phyloP scores from a whole-genome alignment of 176 grass and related monocot species.

The Rhipidocladum racemiflorum region DNA sequence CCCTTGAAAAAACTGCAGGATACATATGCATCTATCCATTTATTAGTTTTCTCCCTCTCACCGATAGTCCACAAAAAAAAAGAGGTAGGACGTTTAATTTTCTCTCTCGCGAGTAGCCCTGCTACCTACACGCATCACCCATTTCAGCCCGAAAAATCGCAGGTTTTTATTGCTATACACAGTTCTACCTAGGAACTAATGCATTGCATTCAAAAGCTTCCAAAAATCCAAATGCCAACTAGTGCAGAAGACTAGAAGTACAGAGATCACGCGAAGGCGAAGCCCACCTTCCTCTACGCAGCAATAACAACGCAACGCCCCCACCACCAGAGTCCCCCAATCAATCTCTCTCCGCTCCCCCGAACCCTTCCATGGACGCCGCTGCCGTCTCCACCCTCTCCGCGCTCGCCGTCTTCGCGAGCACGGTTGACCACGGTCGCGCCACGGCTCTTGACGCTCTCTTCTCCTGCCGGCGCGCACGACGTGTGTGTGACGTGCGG shows the following conservation, averaged over 20 bases:
- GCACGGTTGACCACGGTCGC: conserved; percentile 39
- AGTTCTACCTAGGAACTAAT: not conserved
- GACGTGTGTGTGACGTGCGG: not conserved
- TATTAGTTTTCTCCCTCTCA: too few relatives aligned
- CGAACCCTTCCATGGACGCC: conserved; percentile 31
- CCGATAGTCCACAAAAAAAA: too few relatives aligned
- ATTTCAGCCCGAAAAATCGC: not conserved
- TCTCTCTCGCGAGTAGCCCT: too few relatives aligned
- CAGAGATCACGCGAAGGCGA: not conserved
- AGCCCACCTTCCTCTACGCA: not conserved
- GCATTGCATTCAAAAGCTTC: not conserved
- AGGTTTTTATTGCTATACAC: not conserved
- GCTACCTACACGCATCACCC: too few relatives aligned
- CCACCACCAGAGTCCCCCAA: not conserved
- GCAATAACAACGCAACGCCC: not conserved
- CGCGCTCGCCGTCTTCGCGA: conserved; percentile 46
- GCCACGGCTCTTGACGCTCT: not conserved
- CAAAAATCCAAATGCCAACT: conserved; percentile 15
- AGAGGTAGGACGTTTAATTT: too few relatives aligned
- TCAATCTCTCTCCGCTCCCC: not conserved
- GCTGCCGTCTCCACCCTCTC: conserved; percentile 36
- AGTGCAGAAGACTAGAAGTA: not conserved
- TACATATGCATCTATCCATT: too few relatives aligned
- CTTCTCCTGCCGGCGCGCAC: not conserved
- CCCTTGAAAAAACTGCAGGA: too few relatives aligned